Base-by-base conservation (phyloP, 768 basidiomycete genomes). In the Psilocybe cubensis region DNA sequence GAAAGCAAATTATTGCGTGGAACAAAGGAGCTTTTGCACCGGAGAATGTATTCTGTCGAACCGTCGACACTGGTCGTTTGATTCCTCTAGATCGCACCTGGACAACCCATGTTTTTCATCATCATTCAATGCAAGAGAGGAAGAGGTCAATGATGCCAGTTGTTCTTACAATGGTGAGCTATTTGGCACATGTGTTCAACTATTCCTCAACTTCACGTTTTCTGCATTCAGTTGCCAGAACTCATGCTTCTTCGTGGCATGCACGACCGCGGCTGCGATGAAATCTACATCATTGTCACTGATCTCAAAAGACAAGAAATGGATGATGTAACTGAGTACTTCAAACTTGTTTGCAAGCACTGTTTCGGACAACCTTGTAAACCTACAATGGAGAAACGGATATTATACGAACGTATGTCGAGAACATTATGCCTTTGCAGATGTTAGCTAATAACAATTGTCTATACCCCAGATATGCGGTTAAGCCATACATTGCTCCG, bases 31-130 rank as follows among this genome's bases (percentile, higher is more conserved):
- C 87, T 40, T 91, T 91, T 61, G 81, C 84, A 5, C 89, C 89
- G 40, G 89, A 91, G 68, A 89, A 91, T 68, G 81, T 91, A 57
- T 91, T 91, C 65, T 88, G 86, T 66, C 82, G 89, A 53, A 91
- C 89, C 2, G 84, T 91, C 56, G 89, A 91, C 69, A 91, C 89
- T 0, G 84, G 86, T 42, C 84, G 89, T 35, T 72, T 91, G 66
- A 90, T 91, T 56, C 89, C 89, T 41, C 83, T 91, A 63, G 88
- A 90, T 78, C 81, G 89, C 57, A 89, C 88, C 17, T 91, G 89
- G 89, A 88, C 86, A 27, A 91, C 89, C 7, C 87, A 91, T 70
- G 86, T 91, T 38, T 91, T 86, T 66, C 88, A 91, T 68, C 89
- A 91, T 58, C 80, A 83, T 58, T 86, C 88, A 3, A 88, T 90